Evolutionary conservation across 352 stramenopile species (phyloP).

Genomic region (Globisporangium alternatum): DNA sequence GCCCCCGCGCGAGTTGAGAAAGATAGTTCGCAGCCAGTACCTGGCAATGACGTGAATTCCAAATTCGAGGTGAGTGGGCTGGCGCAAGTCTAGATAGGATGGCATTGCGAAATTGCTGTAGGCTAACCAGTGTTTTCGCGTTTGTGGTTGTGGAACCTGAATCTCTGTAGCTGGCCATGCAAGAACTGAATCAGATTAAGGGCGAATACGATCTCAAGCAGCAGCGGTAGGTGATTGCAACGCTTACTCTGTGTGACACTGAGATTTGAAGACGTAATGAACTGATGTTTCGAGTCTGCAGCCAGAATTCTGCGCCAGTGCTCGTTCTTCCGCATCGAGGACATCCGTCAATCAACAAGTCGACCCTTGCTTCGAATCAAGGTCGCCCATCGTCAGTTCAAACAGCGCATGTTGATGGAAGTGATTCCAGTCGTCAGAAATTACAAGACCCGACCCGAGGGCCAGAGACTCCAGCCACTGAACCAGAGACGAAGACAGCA

Average conservation of each 20-base stretch:
- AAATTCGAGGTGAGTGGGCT: conserved; percentile 39
- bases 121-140: neutral
- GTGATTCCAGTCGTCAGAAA: neutral
- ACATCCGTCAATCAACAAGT: neutral
- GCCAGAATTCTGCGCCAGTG: conserved; percentile 25
- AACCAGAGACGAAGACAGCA: neutral
- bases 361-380: neutral
- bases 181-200: conserved; percentile 51
- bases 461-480: neutral
- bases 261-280: neutral
- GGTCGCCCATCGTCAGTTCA: neutral
- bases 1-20: neutral
- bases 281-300: neutral
- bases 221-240: conserved; percentile 20
- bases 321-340: conserved; percentile 10
- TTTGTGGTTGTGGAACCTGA: neutral
- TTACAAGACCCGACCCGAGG: neutral
- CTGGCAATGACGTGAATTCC: conserved; percentile 29
- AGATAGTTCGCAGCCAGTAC: neutral
- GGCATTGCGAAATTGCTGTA: neutral
- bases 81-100: neutral
- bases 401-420: neutral
- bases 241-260: neutral
- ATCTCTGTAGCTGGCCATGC: conserved; percentile 34
- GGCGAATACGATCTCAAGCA: conserved; percentile 33